Evolutionary conservation across 495 filamentous ascomycete genomes (phyloP), one percentile per base, ranked within the genome.

Genomic region (Trichoderma orchidacearum): DNA sequence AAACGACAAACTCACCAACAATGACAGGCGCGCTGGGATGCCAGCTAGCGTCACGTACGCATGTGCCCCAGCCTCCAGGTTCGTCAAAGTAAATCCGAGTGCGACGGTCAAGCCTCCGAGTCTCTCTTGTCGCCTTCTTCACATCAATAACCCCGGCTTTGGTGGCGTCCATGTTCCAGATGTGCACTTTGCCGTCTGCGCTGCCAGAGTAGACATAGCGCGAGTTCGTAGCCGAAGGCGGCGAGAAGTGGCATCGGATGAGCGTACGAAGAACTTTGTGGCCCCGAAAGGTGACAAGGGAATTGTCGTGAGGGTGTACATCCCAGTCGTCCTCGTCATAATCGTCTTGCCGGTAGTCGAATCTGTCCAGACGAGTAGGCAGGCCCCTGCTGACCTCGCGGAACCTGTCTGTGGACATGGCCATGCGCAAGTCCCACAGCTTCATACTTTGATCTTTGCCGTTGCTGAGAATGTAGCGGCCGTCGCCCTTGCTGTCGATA

Each of bases 361-460:
- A 96, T 3, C 77, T 78, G 45, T 79, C 85, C 2, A 77, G 79
- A 63, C 81, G 86, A 5, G 72, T 67, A 48, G 68, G 62, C 11
- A 60, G 63, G 25, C 61, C 69, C 17, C 72, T 66, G 51, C 71
- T 68, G 15, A 65, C 65, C n/a, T 77, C 71, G 21, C 80, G 71
- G 54, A 84, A 86, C 17, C 77, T 76, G 21, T 80, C 75, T 18
- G 82, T 84, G 21, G 80, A 81, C 78, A 88, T 86, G 78, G 87
- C 89, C 72, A 74, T 81, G 62, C 94, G 77, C 50, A 98, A 71
- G 71, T 98, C 93, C 93, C 93, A 98, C 3, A 98, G 78, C 71
- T 97, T 98, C 85, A 95, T 95, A 30, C 82, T 87, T 68, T 98
- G 93, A 62, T 98, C 93, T 63, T 98, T 98, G 57, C 80, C 87